Percentiles rank a stretch among this genome's conserved stretches.
These are phyloP conservation scores for Ophiostoma sp. DNA, from an alignment of 2,329 filamentous ascomycete species.

Conservation along the genomic window DNA sequence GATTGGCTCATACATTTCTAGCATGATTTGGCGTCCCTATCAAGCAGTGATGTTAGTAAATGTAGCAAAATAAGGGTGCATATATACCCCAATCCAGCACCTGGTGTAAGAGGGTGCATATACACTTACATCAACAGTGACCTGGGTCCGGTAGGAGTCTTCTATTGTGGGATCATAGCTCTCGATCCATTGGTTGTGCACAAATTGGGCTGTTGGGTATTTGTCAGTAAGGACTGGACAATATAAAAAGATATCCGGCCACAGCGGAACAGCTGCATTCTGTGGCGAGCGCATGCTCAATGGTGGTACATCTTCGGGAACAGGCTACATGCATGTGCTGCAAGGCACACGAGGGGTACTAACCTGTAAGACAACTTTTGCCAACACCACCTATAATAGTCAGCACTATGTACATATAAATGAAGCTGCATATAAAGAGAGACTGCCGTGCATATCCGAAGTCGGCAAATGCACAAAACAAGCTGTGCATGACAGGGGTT, in stretches of 20 bases:
- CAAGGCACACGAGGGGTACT: constrained; percentile 29
- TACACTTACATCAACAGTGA: constrained; percentile 73
- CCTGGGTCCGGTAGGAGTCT: constrained; percentile 68
- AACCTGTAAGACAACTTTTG: constrained; percentile 88
- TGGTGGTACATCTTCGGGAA: not conserved
- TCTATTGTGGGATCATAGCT: constrained; percentile 76
- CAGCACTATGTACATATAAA: constrained; percentile 6
- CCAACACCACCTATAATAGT: constrained; percentile 68
- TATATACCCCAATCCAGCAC: too few relatives aligned
- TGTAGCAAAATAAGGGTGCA: too few relatives aligned
- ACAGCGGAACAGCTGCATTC: not conserved
- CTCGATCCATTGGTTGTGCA: constrained; percentile 92
- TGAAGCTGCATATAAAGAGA: constrained; percentile 11
- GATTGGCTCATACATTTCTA: constrained; percentile 69
- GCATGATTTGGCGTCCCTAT: constrained; percentile 77
- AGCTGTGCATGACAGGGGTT: not conserved
- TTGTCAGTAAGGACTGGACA: constrained; percentile 3
- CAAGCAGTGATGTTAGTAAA: not conserved
- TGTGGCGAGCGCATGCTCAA: too few relatives aligned
- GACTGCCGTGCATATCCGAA: not conserved
- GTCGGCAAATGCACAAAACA: not conserved
- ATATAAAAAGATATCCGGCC: not conserved
- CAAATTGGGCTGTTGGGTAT: constrained; percentile 67
- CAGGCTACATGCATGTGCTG: constrained; percentile 19
- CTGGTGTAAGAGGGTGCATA: not conserved